These are phyloP conservation scores for Acacia crassicarpa DNA, from an alignment of 306 rosid genomes.

Conservation along the genomic window DNA sequence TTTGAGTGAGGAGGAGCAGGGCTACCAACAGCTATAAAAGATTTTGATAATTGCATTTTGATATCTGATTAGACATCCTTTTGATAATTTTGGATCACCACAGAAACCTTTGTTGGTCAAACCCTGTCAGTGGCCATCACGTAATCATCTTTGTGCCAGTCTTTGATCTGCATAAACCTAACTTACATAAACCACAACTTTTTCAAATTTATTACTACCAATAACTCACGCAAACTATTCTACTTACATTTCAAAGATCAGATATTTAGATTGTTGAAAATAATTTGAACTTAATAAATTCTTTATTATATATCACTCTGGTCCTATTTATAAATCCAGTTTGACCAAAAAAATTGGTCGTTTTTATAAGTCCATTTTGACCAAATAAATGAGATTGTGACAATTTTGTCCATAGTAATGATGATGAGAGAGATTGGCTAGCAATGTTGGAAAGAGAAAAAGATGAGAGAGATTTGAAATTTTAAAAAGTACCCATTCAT, in stretches of 20 bases:
- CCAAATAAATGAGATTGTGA: too few relatives aligned
- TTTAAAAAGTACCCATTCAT: too few relatives aligned
- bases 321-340: too few relatives aligned
- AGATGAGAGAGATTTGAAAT: too few relatives aligned
- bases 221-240: neutral
- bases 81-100: neutral
- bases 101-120: conserved; percentile 37
- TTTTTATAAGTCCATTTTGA: too few relatives aligned
- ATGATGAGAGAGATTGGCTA: too few relatives aligned
- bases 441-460: too few relatives aligned
- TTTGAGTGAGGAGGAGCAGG: conserved; percentile 42
- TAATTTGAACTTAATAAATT: too few relatives aligned
- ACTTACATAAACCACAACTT: neutral
- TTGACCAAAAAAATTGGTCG: too few relatives aligned
- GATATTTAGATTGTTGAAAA: neutral
- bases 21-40: conserved; percentile 30
- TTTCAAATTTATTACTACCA: neutral
- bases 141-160: conserved; percentile 30
- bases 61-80: conserved; percentile 67
- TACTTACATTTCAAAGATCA: neutral
- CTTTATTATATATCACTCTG: too few relatives aligned
- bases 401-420: too few relatives aligned
- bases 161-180: neutral
- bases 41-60: conserved; percentile 30
- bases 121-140: conserved; percentile 31